phyloP scores from a whole-genome alignment of 306 rosid genomes.

The Hippophae tibetana region DNA sequence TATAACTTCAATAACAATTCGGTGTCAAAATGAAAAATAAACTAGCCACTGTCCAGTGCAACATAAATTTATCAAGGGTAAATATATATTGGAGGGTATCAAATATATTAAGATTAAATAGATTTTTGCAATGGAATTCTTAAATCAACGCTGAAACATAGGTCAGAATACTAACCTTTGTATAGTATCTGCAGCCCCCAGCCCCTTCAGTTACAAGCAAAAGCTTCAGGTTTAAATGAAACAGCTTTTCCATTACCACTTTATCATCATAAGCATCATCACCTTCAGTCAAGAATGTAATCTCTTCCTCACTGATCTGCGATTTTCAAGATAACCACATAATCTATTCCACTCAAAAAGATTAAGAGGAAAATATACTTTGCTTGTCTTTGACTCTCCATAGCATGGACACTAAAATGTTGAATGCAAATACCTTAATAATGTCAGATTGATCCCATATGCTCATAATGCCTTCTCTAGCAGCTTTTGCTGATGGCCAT shows the following conservation, averaged over 20 bases:
- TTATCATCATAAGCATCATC: conserved; percentile 49
- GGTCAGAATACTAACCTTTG: conserved; percentile 29
- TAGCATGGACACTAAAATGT: neutral
- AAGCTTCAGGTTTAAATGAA: conserved; percentile 46
- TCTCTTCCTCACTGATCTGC: conserved; percentile 51
- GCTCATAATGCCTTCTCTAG: conserved; percentile 57
- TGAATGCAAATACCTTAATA: conserved; percentile 40
- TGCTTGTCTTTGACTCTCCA: no score
- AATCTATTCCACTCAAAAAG: neutral
- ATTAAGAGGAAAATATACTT: no score
- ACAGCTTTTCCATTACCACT: conserved; percentile 45
- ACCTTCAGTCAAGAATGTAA: conserved; percentile 40
- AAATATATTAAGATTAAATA: no score
- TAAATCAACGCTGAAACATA: neutral
- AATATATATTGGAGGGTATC: no score
- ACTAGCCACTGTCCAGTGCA: neutral
- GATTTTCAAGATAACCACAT: conserved; percentile 2
- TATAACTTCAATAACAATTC: neutral
- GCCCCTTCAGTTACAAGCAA: conserved; percentile 52
- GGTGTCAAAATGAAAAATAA: neutral
- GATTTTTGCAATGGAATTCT: neutral
- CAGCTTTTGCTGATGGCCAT: conserved; percentile 71
- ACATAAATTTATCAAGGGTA: no score
- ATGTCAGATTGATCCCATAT: conserved; percentile 70
- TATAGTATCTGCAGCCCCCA: conserved; percentile 60